phyloP scores from a whole-genome alignment of 2,329 filamentous ascomycete species.

The Aspergillus sp. region DNA sequence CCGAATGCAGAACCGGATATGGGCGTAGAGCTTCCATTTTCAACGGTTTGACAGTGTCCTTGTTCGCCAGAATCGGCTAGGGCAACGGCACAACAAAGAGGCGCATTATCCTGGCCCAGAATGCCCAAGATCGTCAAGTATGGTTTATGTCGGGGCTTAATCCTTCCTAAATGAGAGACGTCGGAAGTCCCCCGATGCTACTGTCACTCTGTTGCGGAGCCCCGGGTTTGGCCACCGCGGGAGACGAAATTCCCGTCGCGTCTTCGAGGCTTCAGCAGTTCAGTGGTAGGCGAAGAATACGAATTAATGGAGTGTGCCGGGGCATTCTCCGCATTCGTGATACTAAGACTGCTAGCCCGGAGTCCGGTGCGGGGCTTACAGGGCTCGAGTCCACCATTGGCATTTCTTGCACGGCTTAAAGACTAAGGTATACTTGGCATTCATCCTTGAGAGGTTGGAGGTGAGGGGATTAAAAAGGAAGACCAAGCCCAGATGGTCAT shows the following conservation, averaged over 20 bases:
- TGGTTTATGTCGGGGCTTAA: not conserved
- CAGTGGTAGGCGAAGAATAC: too few relatives aligned
- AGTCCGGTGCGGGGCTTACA: too few relatives aligned
- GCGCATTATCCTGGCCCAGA: not conserved
- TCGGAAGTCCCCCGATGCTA: not conserved
- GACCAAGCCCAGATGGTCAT: too few relatives aligned
- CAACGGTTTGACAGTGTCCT: not conserved
- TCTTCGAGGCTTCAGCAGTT: not conserved
- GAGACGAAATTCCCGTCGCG: not conserved
- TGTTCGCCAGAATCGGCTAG: not conserved
- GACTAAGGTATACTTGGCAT: too few relatives aligned
- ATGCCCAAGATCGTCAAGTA: not conserved
- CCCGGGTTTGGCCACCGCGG: not conserved
- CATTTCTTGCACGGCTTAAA: too few relatives aligned
- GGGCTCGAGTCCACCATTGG: too few relatives aligned
- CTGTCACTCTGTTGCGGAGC: not conserved
- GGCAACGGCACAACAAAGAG: not conserved
- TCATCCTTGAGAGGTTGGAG: too few relatives aligned
- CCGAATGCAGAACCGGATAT: not conserved
- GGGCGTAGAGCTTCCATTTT: not conserved
- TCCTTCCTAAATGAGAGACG: not conserved
- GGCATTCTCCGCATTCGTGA: too few relatives aligned
- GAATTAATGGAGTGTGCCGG: too few relatives aligned
- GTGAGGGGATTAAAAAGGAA: too few relatives aligned
- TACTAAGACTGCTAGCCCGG: too few relatives aligned